Evolutionary conservation across 192 early-diverging fungal genomes (phyloP).

Genomic region (Phycomyces nitens): DNA sequence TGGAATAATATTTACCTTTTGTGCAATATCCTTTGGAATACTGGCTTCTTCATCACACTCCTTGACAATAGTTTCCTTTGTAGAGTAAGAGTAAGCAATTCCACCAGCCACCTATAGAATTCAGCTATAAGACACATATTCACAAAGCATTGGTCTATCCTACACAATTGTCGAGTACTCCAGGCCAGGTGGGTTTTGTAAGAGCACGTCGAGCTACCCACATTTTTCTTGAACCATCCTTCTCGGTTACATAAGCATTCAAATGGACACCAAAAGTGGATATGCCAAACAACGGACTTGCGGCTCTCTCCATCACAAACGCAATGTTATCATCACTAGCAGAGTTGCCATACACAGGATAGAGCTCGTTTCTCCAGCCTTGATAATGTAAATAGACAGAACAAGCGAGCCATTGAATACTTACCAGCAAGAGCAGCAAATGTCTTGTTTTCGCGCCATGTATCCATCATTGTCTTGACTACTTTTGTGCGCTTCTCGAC

Average conservation of each 20-base stretch:
- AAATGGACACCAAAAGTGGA: conserved; percentile 87
- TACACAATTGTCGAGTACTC: conserved; percentile 70
- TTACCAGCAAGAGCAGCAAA: conserved; percentile 26
- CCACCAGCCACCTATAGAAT: conserved; percentile 67
- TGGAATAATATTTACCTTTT: conserved; percentile 22
- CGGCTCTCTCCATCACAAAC: conserved; percentile 76
- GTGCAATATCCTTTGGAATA: conserved; percentile 54
- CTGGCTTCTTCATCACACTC: conserved; percentile 91
- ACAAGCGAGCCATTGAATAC: background rate
- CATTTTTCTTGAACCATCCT: conserved; percentile 56
- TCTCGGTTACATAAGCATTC: conserved; percentile 66
- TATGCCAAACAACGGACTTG: conserved; percentile 76
- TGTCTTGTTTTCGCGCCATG: conserved; percentile 34
- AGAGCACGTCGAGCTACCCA: conserved; percentile 82
- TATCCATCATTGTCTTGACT: conserved; percentile 35
- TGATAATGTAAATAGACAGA: conserved; percentile 3
- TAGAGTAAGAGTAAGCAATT: conserved; percentile 57
- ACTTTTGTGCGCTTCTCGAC: conserved; percentile 28
- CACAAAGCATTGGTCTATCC: background rate
- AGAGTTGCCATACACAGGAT: conserved; percentile 65
- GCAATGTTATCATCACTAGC: conserved; percentile 35
- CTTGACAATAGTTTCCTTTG: conserved; percentile 68
- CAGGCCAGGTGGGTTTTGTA: conserved; percentile 87
- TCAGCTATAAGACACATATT: background rate
- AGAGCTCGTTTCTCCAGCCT: conserved; percentile 87